Evolutionary conservation across 108 stramenopile species (phyloP).

Genomic region (Cyclotella kingstonii): DNA sequence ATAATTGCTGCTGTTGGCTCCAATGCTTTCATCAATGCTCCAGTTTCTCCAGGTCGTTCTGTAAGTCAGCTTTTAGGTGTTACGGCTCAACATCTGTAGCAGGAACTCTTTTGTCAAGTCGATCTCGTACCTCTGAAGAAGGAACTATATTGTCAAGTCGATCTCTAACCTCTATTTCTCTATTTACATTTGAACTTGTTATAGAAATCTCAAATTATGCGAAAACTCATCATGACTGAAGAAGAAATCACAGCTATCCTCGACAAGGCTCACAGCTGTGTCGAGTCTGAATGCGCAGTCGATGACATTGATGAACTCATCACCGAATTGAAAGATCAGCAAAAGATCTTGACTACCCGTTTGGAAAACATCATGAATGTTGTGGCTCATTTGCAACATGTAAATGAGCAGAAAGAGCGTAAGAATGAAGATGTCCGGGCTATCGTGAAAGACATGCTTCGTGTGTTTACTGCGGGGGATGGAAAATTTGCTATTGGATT

Average conservation of each 20-base stretch:
- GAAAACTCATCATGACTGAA: constrained; percentile 57
- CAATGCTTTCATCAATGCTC: constrained; percentile 22
- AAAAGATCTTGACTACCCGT: constrained; percentile 54
- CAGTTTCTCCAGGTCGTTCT: neutral
- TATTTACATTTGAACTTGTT: neutral
- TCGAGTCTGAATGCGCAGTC: constrained; percentile 66
- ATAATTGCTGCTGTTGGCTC: constrained; percentile 14
- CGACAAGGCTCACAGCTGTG: constrained; percentile 55
- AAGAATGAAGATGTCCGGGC: constrained; percentile 68
- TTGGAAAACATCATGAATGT: constrained; percentile 63
- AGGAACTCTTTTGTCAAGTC: neutral
- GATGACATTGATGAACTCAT: constrained; percentile 68
- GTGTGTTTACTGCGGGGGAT: constrained; percentile 57
- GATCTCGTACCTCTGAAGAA: constrained; percentile 2
- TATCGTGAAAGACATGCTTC: constrained; percentile 71
- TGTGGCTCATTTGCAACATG: constrained; percentile 59
- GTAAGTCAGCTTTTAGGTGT: constrained; percentile 2
- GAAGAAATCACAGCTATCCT: constrained; percentile 61
- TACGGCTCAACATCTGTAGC: neutral
- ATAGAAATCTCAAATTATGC: constrained; percentile 11
- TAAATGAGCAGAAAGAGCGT: constrained; percentile 57
- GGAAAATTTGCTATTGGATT: constrained; percentile 54
- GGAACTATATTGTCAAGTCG: neutral
- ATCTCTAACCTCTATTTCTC: neutral
- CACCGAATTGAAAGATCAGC: constrained; percentile 64